phyloP scores from a whole-genome alignment of 2,329 filamentous ascomycete genomes.

The Diatrype stigma region DNA sequence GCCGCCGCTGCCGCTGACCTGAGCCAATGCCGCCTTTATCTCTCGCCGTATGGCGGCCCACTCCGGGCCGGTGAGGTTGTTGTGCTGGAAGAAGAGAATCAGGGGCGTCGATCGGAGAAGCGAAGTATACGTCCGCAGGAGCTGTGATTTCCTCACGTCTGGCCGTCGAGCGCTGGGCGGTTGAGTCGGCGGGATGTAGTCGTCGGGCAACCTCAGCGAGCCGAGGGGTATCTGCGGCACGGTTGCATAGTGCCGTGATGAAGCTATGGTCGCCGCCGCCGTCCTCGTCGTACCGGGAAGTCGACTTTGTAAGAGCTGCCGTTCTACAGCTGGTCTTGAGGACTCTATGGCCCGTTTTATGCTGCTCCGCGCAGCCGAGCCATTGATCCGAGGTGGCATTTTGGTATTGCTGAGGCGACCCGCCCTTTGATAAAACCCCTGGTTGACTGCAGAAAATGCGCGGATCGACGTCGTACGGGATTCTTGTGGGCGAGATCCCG shows the following conservation, averaged over 20 bases:
- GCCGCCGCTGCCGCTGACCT: slow-evolving; percentile 33
- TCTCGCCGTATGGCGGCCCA: slow-evolving; percentile 71
- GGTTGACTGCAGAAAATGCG: not conserved
- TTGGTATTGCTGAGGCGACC: not conserved
- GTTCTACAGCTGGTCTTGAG: not conserved
- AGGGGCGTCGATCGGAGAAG: slow-evolving; percentile 80
- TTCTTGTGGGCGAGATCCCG: no score
- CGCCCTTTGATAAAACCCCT: not conserved
- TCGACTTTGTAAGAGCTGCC: not conserved
- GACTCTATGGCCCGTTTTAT: slow-evolving; percentile 16
- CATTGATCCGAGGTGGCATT: slow-evolving; percentile 23
- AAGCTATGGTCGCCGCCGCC: not conserved
- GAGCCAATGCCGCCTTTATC: slow-evolving; percentile 45
- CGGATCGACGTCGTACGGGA: not conserved
- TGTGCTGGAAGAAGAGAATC: slow-evolving; percentile 76
- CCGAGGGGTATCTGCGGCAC: slow-evolving; percentile 14
- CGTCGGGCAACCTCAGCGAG: slow-evolving; percentile 35
- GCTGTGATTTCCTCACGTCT: slow-evolving; percentile 85
- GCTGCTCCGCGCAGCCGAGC: slow-evolving; percentile 17
- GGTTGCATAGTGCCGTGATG: slow-evolving; percentile 21
- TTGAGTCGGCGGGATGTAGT: slow-evolving; percentile 64
- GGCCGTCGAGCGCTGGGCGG: slow-evolving; percentile 83
- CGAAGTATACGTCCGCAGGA: slow-evolving; percentile 81
- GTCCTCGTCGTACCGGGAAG: slow-evolving; percentile 1
- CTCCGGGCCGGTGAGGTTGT: slow-evolving; percentile 67